Conservation (phyloP, 2,329 filamentous ascomycete genomes). For the Neobulgaria alba region DNA sequence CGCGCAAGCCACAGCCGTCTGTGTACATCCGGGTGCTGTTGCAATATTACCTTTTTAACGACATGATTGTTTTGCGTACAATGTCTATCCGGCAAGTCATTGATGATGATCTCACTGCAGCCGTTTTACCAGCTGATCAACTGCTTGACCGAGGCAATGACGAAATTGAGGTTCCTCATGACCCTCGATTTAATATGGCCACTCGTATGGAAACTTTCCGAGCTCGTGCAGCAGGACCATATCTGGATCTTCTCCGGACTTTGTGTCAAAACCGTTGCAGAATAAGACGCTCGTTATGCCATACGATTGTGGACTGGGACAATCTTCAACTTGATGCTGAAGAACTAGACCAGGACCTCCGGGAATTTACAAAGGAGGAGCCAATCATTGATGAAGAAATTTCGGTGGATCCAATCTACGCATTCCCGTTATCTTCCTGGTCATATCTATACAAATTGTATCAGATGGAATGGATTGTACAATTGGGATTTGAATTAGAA, state of each 20-base stretch:
- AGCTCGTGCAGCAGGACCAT: slow-evolving; percentile 56
- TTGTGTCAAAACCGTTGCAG: slow-evolving; percentile 87
- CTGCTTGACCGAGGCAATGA: slow-evolving; percentile 69
- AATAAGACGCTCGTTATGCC: slow-evolving; percentile 79
- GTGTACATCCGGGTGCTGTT: slow-evolving; percentile 77
- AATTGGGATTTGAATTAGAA: slow-evolving; percentile 89
- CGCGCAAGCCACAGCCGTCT: slow-evolving; percentile 71
- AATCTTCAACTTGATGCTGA: slow-evolving; percentile 74
- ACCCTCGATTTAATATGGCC: slow-evolving; percentile 66
- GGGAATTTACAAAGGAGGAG: slow-evolving; percentile 50
- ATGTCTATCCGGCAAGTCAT: slow-evolving; percentile 67
- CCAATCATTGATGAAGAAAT: slow-evolving; percentile 43
- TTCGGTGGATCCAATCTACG: slow-evolving; percentile 47
- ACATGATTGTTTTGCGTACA: slow-evolving; percentile 58
- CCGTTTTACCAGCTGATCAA: slow-evolving; percentile 62
- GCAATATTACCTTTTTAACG: slow-evolving; percentile 66
- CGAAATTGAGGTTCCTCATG: slow-evolving; percentile 62
- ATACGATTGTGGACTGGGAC: slow-evolving; percentile 78
- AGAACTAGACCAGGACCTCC: slow-evolving; percentile 62
- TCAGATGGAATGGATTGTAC: slow-evolving; percentile 77
- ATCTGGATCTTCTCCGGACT: slow-evolving; percentile 74
- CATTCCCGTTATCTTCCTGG: slow-evolving; percentile 79
- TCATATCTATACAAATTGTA: slow-evolving; percentile 82
- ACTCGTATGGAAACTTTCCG: slow-evolving; percentile 64
- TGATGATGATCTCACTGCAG: slow-evolving; percentile 70